A percentile compares a stretch with the other conserved stretches of the same genome.
Evolutionary conservation across 805 yeast genomes (phyloP).

Genomic region (Ogataea degrootiae): DNA sequence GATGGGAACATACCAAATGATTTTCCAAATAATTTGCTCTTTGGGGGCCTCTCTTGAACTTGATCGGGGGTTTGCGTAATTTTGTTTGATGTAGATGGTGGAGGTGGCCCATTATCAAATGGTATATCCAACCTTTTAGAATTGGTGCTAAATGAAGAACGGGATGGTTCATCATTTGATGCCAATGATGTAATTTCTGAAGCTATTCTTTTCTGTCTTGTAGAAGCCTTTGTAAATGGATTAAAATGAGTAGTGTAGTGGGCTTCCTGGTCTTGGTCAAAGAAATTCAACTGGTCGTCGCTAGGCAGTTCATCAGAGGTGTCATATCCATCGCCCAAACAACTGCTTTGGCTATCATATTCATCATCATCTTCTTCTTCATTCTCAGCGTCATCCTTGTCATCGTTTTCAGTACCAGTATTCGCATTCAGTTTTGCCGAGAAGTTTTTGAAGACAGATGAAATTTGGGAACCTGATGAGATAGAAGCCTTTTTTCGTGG

Average conservation of each 20-base stretch:
- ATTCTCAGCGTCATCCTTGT: constrained; percentile 4
- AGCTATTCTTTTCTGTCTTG: no score
- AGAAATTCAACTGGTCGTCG: neutral
- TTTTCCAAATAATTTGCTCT: constrained; percentile 35
- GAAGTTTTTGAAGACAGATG: constrained; percentile 18
- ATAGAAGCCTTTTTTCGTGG: constrained; percentile 2
- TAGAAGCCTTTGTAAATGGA: no score
- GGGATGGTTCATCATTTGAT: no score
- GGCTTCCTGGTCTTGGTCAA: no score
- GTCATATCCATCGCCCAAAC: neutral
- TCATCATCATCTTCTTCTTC: constrained; percentile 3
- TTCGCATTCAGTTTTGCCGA: constrained; percentile 22
- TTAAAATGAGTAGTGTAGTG: no score
- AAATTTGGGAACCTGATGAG: constrained; percentile 17
- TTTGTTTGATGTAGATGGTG: no score
- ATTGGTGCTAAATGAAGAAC: no score
- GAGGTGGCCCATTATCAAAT: no score
- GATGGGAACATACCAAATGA: constrained; percentile 39
- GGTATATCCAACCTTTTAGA: no score
- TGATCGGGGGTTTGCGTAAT: no score
- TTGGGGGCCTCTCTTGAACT: no score
- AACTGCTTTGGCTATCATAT: constrained; percentile 5
- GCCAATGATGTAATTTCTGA: no score
- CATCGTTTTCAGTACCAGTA: constrained; percentile 12
- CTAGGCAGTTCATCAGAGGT: neutral